Conservation (phyloP, 257 asterid species). For the Ballota nigra region DNA sequence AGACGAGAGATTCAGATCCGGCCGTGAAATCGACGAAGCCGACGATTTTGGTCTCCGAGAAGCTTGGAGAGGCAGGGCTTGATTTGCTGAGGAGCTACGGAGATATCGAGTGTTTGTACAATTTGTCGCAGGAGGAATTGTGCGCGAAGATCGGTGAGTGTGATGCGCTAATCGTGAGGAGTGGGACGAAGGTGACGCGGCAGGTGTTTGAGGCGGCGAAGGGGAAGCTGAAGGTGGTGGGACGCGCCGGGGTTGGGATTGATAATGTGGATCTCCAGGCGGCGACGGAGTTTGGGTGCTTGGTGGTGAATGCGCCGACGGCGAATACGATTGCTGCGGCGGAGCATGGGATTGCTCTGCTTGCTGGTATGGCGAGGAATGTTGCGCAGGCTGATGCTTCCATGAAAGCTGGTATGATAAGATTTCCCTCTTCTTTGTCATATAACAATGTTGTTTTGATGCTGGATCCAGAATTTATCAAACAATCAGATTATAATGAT, state of each 20-base stretch:
- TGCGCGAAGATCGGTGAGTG: constrained; percentile 60
- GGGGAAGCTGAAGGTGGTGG: constrained; percentile 82
- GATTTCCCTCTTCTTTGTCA: not conserved
- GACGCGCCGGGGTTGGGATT: constrained; percentile 94
- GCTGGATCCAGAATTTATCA: constrained; percentile 15
- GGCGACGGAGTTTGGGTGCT: constrained; percentile 86
- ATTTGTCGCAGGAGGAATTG: constrained; percentile 65
- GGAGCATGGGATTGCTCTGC: constrained; percentile 85
- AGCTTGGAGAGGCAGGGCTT: constrained; percentile 85
- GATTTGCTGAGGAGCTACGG: constrained; percentile 57
- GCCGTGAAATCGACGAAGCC: constrained; percentile 37
- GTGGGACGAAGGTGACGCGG: constrained; percentile 94
- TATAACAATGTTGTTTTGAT: not conserved
- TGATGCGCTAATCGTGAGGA: constrained; percentile 84
- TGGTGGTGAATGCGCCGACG: constrained; percentile 95
- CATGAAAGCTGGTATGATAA: constrained; percentile 75
- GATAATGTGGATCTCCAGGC: constrained; percentile 97
- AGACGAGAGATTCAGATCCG: constrained; percentile 33
- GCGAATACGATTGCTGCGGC: constrained; percentile 96
- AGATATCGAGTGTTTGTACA: constrained; percentile 60
- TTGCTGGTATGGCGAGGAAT: constrained; percentile 82
- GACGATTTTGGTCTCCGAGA: constrained; percentile 89
- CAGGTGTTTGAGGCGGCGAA: constrained; percentile 79
- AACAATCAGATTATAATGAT: constrained; percentile 1
- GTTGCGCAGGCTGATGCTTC: constrained; percentile 96